Evolutionary conservation across 208 protist genomes (phyloP), one percentile per base, ranked within the genome.

Genomic region (Trichomonas vaginalis): DNA sequence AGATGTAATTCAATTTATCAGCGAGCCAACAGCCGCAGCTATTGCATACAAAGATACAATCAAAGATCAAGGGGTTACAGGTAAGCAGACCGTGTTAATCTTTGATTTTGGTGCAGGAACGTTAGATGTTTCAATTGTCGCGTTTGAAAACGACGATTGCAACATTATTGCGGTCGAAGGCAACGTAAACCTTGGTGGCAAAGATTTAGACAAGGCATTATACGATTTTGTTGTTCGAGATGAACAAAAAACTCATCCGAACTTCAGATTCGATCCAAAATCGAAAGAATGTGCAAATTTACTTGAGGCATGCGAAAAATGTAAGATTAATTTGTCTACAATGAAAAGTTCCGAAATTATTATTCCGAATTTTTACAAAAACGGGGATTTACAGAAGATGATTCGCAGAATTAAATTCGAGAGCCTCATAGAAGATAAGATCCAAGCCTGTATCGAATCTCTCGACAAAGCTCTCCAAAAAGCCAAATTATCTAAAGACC

Each of bases 21-120:
- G 99, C 98, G 99, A 99, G 98, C 99, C 99, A 40, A 99, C 99
- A 37, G 99, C 99, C 2, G 99, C 99, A 45, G 99, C 99, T 95
- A 98, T 99, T 96, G 99, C 99, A 14, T 99, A 99, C 97, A 98
- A 99, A 96, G 98, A 99, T 90, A 98, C 99, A 39, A 97, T 97
- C 61, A 96, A 96, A 47, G 62, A 88, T 37, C 70, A 96, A 88
- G 23, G 61, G n/a, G 95, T 92, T 95, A 37, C 62, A 82, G n/a
- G n/a, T n/a, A 8, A 70, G 4, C 17, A 70, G n/a, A 70, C 21
- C 6, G 56, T 83, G 10, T 35, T 83, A 0, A 83, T 83, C 6
- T 83, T 83, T 42, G 79, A 83, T 83, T 83, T 83, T 83, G 79
- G 79, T 83, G 79, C 35, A 42, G 79, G 79, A 42, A 83, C 79